Evolutionary conservation across 257 asterid species (phyloP), one percentile per base, ranked within the genome.

Genomic region (Solanum sitiens): DNA sequence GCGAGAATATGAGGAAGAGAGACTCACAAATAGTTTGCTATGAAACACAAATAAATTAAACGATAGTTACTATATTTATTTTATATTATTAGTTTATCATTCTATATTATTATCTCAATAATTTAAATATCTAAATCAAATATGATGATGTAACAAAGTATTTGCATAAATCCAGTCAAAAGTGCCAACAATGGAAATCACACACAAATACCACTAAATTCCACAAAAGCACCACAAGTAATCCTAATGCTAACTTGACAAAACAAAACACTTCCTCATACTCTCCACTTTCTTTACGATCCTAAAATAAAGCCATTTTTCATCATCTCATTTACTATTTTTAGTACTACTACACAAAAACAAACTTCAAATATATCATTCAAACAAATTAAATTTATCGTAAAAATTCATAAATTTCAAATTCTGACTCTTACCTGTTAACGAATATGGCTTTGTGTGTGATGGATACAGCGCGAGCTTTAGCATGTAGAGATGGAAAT

Each of bases 401-500:
- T 11, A 25, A 8, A 7, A 8, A 2, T 33, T 32, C 0, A 0
- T 73, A 73, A 73, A 37, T 6, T 74, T 74, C 3, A 77, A 77
- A 44, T 47, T 16, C 3, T 42, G 5, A 77, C 44, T 27, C 21
- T 12, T 0, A 27, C 21, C 18, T 25, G 33, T 25, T 11, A 9
- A 1, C 23, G 8, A n/a, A 77, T n/a, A 85, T 85, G 87, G 70
- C 47, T 44, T 16, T 68, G 68, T 91, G 93, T 59, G 89, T 85
- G 30, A 86, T 91, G 13, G 92, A 91, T 47, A 53, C 90, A 6
- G 87, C 80, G 37, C 84, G 91, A 33, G 90, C 89, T 5, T 80
- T 79, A 2, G 86, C 89, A 0, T 91, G 93, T 88, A 13, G 92
- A 33, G 93, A 86, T 74, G 83, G 91, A 30, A 56, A 25, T 12